Percentiles rank a stretch among this genome's conserved stretches.
Conservation (phyloP, 2,329 filamentous ascomycete species). For the Byssoonygena ceratinophila region DNA sequence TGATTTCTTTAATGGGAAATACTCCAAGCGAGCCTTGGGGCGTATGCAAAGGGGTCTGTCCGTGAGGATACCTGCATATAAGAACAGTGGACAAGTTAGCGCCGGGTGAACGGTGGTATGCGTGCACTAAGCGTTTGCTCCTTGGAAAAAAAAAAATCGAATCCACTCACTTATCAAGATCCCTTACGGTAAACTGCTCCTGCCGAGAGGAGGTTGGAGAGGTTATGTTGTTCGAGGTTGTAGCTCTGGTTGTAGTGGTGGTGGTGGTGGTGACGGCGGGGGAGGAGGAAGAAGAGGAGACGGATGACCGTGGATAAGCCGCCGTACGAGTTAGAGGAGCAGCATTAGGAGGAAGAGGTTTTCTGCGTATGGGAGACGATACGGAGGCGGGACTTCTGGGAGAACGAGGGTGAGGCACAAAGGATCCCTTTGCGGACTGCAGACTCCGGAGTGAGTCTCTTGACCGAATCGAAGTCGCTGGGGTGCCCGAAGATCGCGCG, state of each 20-base stretch:
- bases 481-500: slow-evolving; percentile 1
- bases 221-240: not conserved
- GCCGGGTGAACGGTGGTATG: slow-evolving; percentile 14
- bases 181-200: slow-evolving; percentile 28
- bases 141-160: not conserved
- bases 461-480: not conserved
- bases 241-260: not conserved
- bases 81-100: slow-evolving; percentile 21
- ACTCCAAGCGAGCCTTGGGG: slow-evolving; percentile 21
- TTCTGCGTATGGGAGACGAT: slow-evolving; percentile 41
- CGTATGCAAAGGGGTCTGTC: slow-evolving; percentile 24
- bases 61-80: slow-evolving; percentile 32
- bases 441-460: not conserved
- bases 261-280: not conserved
- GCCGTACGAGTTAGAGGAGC: slow-evolving; percentile 35
- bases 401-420: not conserved
- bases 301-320: not conserved
- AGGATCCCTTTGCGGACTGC: not conserved
- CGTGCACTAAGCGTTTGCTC: not conserved
- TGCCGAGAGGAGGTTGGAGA: slow-evolving; percentile 22
- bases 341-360: slow-evolving; percentile 44
- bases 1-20: slow-evolving; percentile 18
- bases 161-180: slow-evolving; percentile 32
- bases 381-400: slow-evolving; percentile 16
- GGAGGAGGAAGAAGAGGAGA: not conserved